Evolutionary conservation across 208 protist species (phyloP).

Genomic region (Wallacemonas sp.): DNA sequence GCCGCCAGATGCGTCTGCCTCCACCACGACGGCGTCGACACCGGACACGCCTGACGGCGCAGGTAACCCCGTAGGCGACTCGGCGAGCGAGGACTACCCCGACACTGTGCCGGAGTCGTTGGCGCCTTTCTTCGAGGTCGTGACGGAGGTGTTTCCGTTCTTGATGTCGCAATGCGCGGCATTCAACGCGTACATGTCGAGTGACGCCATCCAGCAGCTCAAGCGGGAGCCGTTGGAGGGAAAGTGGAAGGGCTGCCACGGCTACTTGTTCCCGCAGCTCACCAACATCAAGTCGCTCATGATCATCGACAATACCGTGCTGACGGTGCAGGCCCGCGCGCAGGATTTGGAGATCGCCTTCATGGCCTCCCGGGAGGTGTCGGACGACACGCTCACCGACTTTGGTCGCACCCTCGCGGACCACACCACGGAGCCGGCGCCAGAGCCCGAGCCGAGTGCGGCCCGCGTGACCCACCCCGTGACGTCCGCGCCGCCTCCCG

Average conservation of each 20-base stretch:
- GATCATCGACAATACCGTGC: constrained; percentile 83
- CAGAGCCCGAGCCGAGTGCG: constrained; percentile 8
- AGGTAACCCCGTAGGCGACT: neutral
- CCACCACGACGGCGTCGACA: constrained; percentile 10
- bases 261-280: constrained; percentile 74
- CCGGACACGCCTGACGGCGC: too few relatives aligned
- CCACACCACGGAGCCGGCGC: neutral
- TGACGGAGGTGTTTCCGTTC: constrained; percentile 86
- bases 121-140: constrained; percentile 52
- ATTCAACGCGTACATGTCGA: constrained; percentile 78
- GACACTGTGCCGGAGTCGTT: constrained; percentile 83
- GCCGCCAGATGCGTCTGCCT: constrained; percentile 11
- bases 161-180: constrained; percentile 81
- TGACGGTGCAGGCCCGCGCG: constrained; percentile 55
- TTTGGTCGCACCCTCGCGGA: constrained; percentile 27
- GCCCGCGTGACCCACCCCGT: too few relatives aligned
- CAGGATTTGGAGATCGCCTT: constrained; percentile 87
- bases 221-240: constrained; percentile 49
- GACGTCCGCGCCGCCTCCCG: neutral
- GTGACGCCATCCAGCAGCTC: constrained; percentile 63
- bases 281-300: constrained; percentile 78
- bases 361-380: constrained; percentile 71
- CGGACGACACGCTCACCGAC: constrained; percentile 43
- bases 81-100: constrained; percentile 32
- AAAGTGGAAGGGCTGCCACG: constrained; percentile 75